These are phyloP conservation scores for Oenanthe javanica DNA, from an alignment of 140 eudicot genomes.

Conservation along the genomic window DNA sequence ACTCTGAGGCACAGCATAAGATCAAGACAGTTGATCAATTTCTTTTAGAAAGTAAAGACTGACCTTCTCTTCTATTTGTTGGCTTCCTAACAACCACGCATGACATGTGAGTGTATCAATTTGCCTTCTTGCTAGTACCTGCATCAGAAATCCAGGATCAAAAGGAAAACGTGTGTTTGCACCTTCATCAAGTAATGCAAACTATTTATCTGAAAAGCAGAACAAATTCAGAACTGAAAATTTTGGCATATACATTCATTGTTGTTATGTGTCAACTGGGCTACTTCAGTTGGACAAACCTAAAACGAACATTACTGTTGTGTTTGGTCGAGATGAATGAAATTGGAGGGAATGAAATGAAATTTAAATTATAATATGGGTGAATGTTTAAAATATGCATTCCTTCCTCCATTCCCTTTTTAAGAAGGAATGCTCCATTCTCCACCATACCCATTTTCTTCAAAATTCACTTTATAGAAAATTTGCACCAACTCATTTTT, in stretches of 20 bases:
- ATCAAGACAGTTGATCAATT: not conserved
- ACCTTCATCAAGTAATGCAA: not conserved
- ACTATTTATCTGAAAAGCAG: not conserved
- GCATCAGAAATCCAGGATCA: constrained; percentile 6
- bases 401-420: too few species aligned
- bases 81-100: constrained; percentile 70
- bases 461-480: too few species aligned
- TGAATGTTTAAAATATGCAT: too few species aligned
- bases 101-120: constrained; percentile 55
- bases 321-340: too few species aligned
- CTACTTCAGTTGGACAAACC: not conserved
- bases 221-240: not conserved
- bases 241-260: not conserved
- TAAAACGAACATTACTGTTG: not conserved
- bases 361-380: too few species aligned
- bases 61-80: constrained; percentile 68
- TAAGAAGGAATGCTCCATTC: too few species aligned
- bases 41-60: not conserved
- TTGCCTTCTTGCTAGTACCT: constrained; percentile 71
- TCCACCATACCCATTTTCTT: too few species aligned
- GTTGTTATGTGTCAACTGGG: not conserved
- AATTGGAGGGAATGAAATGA: too few species aligned
- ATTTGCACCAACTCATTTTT: too few species aligned
- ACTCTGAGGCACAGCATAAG: not conserved
- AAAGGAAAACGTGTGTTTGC: not conserved